Percentiles rank a stretch among this genome's conserved stretches.
Evolutionary conservation across 345 rosid genomes (phyloP).

Genomic region (Draba incana): DNA sequence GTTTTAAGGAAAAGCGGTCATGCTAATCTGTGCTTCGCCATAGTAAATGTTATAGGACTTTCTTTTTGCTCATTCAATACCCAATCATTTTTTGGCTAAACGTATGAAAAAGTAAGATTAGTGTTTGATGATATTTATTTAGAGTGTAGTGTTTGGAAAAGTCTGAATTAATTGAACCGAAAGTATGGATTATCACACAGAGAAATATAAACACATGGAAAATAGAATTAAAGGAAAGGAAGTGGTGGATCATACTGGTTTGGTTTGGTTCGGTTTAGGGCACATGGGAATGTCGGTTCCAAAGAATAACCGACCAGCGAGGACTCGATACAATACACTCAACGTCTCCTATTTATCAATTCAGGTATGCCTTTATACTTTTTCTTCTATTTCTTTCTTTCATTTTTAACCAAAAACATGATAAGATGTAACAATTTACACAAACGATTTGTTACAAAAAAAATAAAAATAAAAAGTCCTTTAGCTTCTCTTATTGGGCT

Average conservation of each 20-base stretch:
- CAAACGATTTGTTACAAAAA: not conserved
- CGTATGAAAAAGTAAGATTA: not conserved
- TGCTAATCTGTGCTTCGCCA: not conserved
- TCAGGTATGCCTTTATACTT: slow-evolving; percentile 9
- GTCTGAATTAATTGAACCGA: slow-evolving; percentile 31
- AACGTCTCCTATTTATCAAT: slow-evolving; percentile 21
- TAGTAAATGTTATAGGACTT: not conserved
- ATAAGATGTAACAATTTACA: not conserved
- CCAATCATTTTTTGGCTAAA: not conserved
- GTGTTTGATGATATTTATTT: slow-evolving; percentile 1
- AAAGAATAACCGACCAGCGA: slow-evolving; percentile 25
- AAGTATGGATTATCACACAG: slow-evolving; percentile 10
- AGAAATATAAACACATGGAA: not conserved
- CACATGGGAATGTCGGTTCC: slow-evolving; percentile 38
- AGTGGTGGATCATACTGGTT: slow-evolving; percentile 31
- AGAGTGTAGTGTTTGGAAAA: not conserved
- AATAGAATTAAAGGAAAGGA: not conserved
- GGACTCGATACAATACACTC: slow-evolving; percentile 2
- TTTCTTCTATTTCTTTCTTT: not conserved
- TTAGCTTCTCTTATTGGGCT: slow-evolving; percentile 10
- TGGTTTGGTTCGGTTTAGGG: slow-evolving; percentile 36
- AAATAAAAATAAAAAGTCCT: not conserved
- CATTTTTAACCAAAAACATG: not conserved
- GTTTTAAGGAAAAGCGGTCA: not conserved
- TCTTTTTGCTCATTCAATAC: not conserved